A percentile compares a stretch with the other conserved stretches of the same genome.
phyloP scores from a whole-genome alignment of 371 early-diverging fungal genomes.

The Mortierella sp. region DNA sequence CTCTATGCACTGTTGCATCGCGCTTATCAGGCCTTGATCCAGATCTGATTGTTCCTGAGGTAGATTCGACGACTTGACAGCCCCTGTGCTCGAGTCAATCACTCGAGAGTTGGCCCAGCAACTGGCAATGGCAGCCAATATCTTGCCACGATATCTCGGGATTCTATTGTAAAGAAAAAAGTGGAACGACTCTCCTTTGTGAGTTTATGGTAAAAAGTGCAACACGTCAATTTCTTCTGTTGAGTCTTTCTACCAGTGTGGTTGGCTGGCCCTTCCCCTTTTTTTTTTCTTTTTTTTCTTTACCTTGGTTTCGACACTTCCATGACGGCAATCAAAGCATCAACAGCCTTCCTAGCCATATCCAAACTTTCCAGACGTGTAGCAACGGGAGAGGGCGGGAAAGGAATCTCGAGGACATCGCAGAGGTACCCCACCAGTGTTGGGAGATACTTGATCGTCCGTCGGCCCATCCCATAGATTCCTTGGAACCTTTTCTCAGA shows the following conservation, averaged over 20 bases:
- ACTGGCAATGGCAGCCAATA: constrained; percentile 29
- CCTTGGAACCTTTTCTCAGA: constrained; percentile 11
- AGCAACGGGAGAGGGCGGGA: constrained; percentile 30
- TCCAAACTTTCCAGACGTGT: constrained; percentile 24
- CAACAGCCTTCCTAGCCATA: constrained; percentile 24
- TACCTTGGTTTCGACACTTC: constrained; percentile 36
- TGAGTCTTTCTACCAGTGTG: neutral
- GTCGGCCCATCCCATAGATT: constrained; percentile 32
- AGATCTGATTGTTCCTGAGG: constrained; percentile 16
- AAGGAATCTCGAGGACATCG: constrained; percentile 19
- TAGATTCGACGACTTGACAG: neutral
- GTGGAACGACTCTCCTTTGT: neutral
- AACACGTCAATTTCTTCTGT: too few relatives aligned
- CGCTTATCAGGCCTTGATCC: constrained; percentile 20
- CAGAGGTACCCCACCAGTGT: constrained; percentile 21
- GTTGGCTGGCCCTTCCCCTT: neutral
- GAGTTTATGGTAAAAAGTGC: too few relatives aligned
- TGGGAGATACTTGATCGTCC: constrained; percentile 42
- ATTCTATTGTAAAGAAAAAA: constrained; percentile 8
- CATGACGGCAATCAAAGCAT: constrained; percentile 22
- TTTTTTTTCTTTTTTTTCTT: neutral
- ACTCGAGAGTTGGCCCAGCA: constrained; percentile 52
- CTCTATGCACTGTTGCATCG: constrained; percentile 19
- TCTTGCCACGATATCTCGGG: constrained; percentile 36
- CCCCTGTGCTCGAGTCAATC: neutral